These are phyloP conservation scores for Akebia trifoliata DNA, from an alignment of 164 flowering plant genomes.

Conservation along the genomic window DNA sequence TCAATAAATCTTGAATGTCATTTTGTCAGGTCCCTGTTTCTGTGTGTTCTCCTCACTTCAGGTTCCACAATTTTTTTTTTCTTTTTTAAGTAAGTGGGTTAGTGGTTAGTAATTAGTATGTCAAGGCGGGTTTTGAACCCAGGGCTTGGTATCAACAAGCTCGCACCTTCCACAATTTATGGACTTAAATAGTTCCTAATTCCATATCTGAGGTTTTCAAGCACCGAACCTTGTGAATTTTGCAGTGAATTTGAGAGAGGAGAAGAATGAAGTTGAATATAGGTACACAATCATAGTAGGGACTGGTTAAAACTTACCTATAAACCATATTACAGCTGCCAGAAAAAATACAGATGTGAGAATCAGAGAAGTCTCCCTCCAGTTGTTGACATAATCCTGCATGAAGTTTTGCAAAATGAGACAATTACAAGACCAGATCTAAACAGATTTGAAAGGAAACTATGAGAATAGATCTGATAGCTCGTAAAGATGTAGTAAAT, in stretches of 20 bases:
- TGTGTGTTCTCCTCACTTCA: neutral
- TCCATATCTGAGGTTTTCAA: neutral
- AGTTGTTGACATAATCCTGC: conserved; percentile 72
- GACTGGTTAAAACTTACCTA: conserved; percentile 63
- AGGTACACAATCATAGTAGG: neutral
- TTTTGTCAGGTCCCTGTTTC: neutral
- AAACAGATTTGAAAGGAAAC: neutral
- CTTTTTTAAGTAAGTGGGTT: too few relatives aligned
- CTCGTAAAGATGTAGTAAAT: too few relatives aligned
- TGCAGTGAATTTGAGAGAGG: neutral
- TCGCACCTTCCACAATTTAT: too few relatives aligned
- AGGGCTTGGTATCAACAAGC: too few relatives aligned
- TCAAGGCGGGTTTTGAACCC: too few relatives aligned
- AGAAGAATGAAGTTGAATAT: neutral
- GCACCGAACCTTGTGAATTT: neutral
- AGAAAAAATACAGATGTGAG: conserved; percentile 61
- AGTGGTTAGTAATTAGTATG: too few relatives aligned
- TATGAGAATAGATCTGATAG: too few relatives aligned
- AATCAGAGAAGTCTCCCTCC: conserved; percentile 72
- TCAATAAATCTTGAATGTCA: neutral
- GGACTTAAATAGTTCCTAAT: neutral
- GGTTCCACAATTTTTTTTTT: too few relatives aligned
- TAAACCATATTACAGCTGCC: conserved; percentile 70
- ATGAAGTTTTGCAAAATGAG: conserved; percentile 7
- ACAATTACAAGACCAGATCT: conserved; percentile 4